Evolutionary conservation across 306 rosid species (phyloP), one percentile per base, ranked within the genome.

Genomic region (Quercus robur): DNA sequence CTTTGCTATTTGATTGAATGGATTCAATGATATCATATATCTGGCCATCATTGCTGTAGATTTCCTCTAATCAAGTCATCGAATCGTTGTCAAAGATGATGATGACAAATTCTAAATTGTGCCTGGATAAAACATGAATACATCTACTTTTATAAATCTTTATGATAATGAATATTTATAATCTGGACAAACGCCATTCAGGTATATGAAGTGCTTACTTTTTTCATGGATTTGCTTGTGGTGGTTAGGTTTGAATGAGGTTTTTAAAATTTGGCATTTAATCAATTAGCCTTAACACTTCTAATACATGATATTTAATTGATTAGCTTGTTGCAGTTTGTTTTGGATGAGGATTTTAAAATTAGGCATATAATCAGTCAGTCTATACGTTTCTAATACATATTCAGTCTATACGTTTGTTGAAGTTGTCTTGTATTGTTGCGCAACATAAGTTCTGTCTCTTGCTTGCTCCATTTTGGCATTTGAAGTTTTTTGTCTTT

Each of bases 391-490:
- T 19, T 20, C 56, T 75, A 31, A 51, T 33, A 49, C 66, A 57
- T 67, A n/a, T n/a, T 71, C 10, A 54, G 66, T 64, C 59, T 21
- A 66, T 71, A 23, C 59, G 18, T n/a, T 19, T 20, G 49, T 75
- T 67, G 56, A 66, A 82, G 70, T 51, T 56, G 57, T 28, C 21
- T 75, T 31, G 7, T 54, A 21, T 71, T 49, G 15, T 71, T 25
- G 31, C 25, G 58, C 33, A 51, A 46, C 14, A 4, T 71, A 71
- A 3, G 25, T 71, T 35, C 26, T 23, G 71, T 75, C 75, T 67
- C 63, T 61, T 74, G 63, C 56, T 74, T 73, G 71, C 78, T 57
- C 31, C 44, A 69, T 25, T 44, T 73, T 80, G 69, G 77, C 63
- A 49, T 76, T 26, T 41, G 46, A 75, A 68, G 56, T 69, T 82